Evolutionary conservation across 129 eudicot genomes (phyloP).

Genomic region (Artemisia annua): DNA sequence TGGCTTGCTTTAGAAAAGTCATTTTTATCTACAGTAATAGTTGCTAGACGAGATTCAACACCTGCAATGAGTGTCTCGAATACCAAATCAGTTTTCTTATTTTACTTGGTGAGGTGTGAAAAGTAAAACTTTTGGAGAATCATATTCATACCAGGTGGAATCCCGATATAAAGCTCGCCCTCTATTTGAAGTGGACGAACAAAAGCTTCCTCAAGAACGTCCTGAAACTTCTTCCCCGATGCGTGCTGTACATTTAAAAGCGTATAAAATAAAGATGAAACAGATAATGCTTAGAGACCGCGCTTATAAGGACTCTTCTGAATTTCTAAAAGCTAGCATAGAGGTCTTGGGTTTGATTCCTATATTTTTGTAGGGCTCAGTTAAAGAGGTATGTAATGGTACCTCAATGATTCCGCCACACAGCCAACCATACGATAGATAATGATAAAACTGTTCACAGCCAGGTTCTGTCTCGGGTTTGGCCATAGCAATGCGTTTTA

Average conservation of each 20-base stretch:
- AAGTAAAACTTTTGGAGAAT: background rate
- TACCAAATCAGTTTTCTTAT: background rate
- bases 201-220: conserved; percentile 71
- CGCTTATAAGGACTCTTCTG: too few relatives aligned
- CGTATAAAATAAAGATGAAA: background rate
- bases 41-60: conserved; percentile 81
- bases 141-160: conserved; percentile 62
- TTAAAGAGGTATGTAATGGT: conserved; percentile 6
- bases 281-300: too few relatives aligned
- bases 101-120: background rate
- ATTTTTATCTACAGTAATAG: conserved; percentile 56
- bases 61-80: conserved; percentile 34
- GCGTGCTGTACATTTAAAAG: conserved; percentile 50
- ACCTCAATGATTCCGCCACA: conserved; percentile 96
- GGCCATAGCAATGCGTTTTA: conserved; percentile 40
- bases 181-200: conserved; percentile 62
- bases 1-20: conserved; percentile 20
- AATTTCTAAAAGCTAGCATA: background rate
- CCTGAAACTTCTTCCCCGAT: conserved; percentile 70
- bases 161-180: conserved; percentile 77
- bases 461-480: conserved; percentile 80
- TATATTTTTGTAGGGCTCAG: background rate
- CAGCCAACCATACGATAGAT: conserved; percentile 82
- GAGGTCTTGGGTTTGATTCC: background rate
- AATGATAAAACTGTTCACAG: conserved; percentile 62